Base-by-base conservation (phyloP, 257 asterid species). In the Capsicum chinense region DNA sequence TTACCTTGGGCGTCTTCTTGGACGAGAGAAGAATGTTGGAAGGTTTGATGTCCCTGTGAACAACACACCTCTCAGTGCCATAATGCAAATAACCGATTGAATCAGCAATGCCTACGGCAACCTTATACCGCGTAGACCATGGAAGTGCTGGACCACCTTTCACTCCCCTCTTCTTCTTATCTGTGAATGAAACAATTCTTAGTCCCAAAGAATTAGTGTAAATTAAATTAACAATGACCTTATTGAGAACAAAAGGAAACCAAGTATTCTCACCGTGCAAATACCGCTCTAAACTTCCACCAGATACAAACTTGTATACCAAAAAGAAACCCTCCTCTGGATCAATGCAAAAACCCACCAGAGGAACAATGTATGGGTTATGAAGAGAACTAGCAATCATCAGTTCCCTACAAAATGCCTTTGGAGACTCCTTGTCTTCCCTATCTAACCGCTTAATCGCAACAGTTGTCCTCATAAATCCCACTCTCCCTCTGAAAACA, bases 1-100 rank as follows among this genome's bases (percentile, higher is more conserved):
- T 37, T 69, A 92, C 99, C 95, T 91, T 95, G 11, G 99, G 93
- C 59, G 84, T 88, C 87, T 88, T 91, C 86, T 79, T 93, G 85
- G 99, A 95, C 81, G 99, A 90, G 62, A 95, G 90, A 79, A 95
- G 98, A 90, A 95, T 93, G 90, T 95, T 95, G 57, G 99, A 95
- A 69, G 99, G 99, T 88, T 95, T 95, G 86, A 95, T 95, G 82
- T 95, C 99, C 83, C 99, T 90, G 56, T 95, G 98, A 89, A 95
- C 97, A 86, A 94, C 90, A 85, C 99, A 95, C 86, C 98, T 94
- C 63, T 95, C 95, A 1, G 97, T 90, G 60, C 99, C 98, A 85
- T 86, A 89, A 71, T 94, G 97, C 42, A 94, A 90, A 66, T 95
- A 95, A 84, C 91, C 87, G 5, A 95, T 91, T 2, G 98, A 95